phyloP scores from a whole-genome alignment of 768 basidiomycete genomes.

The Mycena kentingensis region DNA sequence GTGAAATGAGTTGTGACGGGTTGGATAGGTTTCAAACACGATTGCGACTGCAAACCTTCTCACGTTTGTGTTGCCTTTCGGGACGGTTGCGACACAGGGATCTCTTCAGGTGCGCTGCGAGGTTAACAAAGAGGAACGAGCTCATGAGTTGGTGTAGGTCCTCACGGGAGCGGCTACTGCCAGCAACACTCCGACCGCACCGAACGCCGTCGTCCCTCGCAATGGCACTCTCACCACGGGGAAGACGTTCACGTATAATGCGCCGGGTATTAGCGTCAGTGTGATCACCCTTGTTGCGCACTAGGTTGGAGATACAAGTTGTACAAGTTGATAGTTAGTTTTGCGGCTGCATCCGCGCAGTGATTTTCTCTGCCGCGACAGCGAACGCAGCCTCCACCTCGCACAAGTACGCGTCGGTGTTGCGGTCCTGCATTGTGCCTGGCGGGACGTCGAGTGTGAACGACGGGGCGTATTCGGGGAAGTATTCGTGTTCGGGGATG shows the following conservation, averaged over 20 bases:
- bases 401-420: conserved; percentile 58
- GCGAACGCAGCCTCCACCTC: conserved; percentile 45
- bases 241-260: conserved; percentile 55
- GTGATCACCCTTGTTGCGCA: conserved; percentile 39
- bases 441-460: conserved; percentile 77
- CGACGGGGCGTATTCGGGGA: conserved; percentile 75
- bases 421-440: conserved; percentile 76
- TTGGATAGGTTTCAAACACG: conserved; percentile 56
- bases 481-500: conserved; percentile 77
- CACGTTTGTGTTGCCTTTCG: conserved; percentile 58
- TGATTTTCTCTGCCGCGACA: conserved; percentile 33
- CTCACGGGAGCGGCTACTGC: conserved; percentile 50
- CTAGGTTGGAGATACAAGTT: conserved; percentile 11
- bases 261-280: conserved; percentile 47
- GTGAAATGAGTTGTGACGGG: background rate
- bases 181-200: conserved; percentile 57
- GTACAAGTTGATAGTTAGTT: too few relatives aligned
- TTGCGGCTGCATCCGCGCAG: conserved; percentile 23
- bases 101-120: conserved; percentile 34
- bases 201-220: conserved; percentile 48
- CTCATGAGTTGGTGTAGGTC: conserved; percentile 24
- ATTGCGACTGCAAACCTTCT: conserved; percentile 41
- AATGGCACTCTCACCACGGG: conserved; percentile 49
- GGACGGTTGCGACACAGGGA: conserved; percentile 44
- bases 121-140: background rate